Evolutionary conservation across 495 filamentous ascomycete genomes (phyloP), one percentile per base, ranked within the genome.

Genomic region (Lasiosphaeria ovina): DNA sequence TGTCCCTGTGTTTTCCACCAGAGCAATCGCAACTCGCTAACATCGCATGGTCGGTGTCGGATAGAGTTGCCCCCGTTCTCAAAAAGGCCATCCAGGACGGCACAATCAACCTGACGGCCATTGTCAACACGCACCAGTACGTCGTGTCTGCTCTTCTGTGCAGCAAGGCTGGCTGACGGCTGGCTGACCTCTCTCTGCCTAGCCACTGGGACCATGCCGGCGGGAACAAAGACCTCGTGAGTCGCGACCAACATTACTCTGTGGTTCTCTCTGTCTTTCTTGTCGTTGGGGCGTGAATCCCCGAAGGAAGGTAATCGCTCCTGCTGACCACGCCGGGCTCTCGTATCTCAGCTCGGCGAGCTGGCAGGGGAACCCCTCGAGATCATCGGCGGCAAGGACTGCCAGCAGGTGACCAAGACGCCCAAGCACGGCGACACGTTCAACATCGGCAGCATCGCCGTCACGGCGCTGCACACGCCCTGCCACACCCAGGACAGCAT

Each of bases 401-500:
- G 94, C 76, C 79, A 88, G 65, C 82, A 81, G 17, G 92, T 96
- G 38, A 92, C 86, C 14, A 77, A 77, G 62, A 92, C 88, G 0
- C 91, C 92, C 1, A 73, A 74, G 2, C 83, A 98, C 73, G 86
- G 85, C 34, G 84, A 90, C 65, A 83, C 74, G 11, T 97, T 97
- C 80, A 88, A 84, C 64, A 86, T 98, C 59, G 94, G 95, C 58
- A 83, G 88, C 57, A 93, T 98, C 67, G 81, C 81, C 3, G 91
- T 97, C 55, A 94, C 85, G 68, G 90, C 89, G n/a, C 75, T 98
- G 32, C 88, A 98, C 75, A 98, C 94, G 7, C 94, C 94, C 3
- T 98, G 94, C 72, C 95, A 98, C 71, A 98, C 94, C 3, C 94
- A 97, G 74, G 94, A 98, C 73, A 96, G 92, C 68, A 96, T 98